These are phyloP conservation scores for Staphylotrichum longicolle DNA, from an alignment of 495 filamentous ascomycete species.

Conservation along the genomic window DNA sequence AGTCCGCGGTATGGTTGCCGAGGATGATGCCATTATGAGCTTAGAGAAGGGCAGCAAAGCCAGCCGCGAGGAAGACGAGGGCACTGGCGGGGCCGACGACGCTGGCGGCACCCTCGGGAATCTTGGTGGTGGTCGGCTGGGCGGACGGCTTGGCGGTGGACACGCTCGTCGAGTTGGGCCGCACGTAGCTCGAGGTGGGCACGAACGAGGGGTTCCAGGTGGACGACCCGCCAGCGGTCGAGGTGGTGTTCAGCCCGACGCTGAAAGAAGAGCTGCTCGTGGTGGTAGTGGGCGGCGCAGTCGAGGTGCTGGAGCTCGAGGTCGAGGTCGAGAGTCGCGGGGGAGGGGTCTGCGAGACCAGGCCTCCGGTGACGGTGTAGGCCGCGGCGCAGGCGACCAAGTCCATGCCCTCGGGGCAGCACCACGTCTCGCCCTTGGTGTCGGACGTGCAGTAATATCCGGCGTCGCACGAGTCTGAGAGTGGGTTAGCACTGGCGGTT, in stretches of 20 bases:
- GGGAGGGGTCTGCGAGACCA: conserved; percentile 38
- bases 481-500: conserved; percentile 3
- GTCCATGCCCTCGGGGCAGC: conserved; percentile 46
- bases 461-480: conserved; percentile 45
- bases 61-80: conserved; percentile 28
- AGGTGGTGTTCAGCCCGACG: not conserved
- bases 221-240: not conserved
- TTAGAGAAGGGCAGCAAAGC: conserved; percentile 37
- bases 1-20: conserved; percentile 7
- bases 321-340: conserved; percentile 19
- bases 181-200: conserved; percentile 12
- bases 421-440: conserved; percentile 41
- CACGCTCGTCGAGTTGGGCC: conserved; percentile 25
- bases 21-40: conserved; percentile 29
- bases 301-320: conserved; percentile 11
- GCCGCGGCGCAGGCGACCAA: conserved; percentile 43
- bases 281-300: conserved; percentile 6
- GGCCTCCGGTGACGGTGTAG: conserved; percentile 39
- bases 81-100: conserved; percentile 28
- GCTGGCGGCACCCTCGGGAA: conserved; percentile 25
- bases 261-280: conserved; percentile 1
- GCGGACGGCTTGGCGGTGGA: conserved; percentile 12
- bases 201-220: not conserved
- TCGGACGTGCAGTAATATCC: conserved; percentile 50
- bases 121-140: conserved; percentile 18